These are phyloP conservation scores for Aspergillus indologenus DNA, from an alignment of 495 filamentous ascomycete species.

Conservation along the genomic window DNA sequence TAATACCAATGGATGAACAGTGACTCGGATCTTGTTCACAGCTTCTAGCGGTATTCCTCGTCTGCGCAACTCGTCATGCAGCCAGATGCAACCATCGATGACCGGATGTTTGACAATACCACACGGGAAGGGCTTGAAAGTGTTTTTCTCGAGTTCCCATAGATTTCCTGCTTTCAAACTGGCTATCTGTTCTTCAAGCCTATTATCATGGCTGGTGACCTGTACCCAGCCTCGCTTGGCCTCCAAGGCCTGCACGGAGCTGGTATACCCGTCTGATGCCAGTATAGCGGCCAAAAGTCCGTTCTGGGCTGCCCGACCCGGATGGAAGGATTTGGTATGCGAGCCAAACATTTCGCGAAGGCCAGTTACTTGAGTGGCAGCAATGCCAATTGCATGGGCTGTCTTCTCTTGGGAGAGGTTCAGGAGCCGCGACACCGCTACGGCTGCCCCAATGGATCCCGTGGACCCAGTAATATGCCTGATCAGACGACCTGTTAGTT, in stretches of 20 bases:
- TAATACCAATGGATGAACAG: conserved; percentile 51
- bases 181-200: conserved; percentile 13
- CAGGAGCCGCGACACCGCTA: conserved; percentile 47
- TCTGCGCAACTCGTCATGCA: conserved; percentile 36
- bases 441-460: conserved; percentile 50
- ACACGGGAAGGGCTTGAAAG: conserved; percentile 56
- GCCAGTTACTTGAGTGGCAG: conserved; percentile 50
- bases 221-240: conserved; percentile 53
- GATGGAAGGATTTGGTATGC: conserved; percentile 54
- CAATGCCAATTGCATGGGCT: conserved; percentile 51
- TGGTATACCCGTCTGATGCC: conserved; percentile 46
- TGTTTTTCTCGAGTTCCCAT: conserved; percentile 53
- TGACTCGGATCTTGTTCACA: conserved; percentile 24
- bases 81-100: conserved; percentile 49
- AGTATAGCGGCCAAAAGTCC: conserved; percentile 51
- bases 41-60: conserved; percentile 15
- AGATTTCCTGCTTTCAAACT: conserved; percentile 13
- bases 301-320: conserved; percentile 49
- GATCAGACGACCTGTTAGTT: background rate
- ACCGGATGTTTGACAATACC: conserved; percentile 56
- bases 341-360: conserved; percentile 54
- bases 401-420: conserved; percentile 33
- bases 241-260: conserved; percentile 45
- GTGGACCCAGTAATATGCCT: conserved; percentile 53
- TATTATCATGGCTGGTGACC: conserved; percentile 35